Evolutionary conservation across 495 filamentous ascomycete species (phyloP), one percentile per base, ranked within the genome.

Genomic region (Penicillium malachiteum): DNA sequence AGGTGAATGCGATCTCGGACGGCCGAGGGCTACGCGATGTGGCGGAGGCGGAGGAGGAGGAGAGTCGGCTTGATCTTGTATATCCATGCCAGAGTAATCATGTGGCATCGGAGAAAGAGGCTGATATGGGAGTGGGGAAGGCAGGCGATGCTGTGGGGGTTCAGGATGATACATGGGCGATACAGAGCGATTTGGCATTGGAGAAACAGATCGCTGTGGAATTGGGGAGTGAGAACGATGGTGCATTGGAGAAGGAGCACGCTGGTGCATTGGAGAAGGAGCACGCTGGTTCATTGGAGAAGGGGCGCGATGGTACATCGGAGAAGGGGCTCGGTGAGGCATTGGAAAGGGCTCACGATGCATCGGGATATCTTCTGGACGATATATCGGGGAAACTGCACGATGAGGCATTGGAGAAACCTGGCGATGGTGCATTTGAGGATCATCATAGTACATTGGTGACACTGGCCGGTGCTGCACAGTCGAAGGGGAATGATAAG

Each of bases 31-130:
- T 18, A 76, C 65, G 43, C 73, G 59, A 52, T 76, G 73, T 7
- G 73, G 73, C 2, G 75, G 75, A 3, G 75, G 73, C 1, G 75
- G 74, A 0, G 75, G 75, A 3, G 76, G 76, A n/a, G 75, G 75
- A 13, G 76, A 78, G 10, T 73, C 71, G 45, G 76, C 73, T 26
- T 68, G 73, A 34, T 67, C 73, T 34, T 68, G 58, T 4, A 71
- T 54, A 8, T 66, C 48, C 21, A 61, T 61, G 17, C 57, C 57
- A 16, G 62, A 69, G 7, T 41, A 50, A 7, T 57, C 38, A 12
- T 64, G 59, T n/a, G 46, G 46, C 31, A 49, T 49, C 35, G 46
- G 46, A 5, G 46, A 49, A 7, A 11, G 5, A 1, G 33, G 14
- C 17, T 31, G 46, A 49, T 49, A 14, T 5, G 43, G 43, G 12